These are phyloP conservation scores for Ophiocordyceps camponoti-floridani DNA, from an alignment of 2,329 filamentous ascomycete genomes.

Conservation along the genomic window DNA sequence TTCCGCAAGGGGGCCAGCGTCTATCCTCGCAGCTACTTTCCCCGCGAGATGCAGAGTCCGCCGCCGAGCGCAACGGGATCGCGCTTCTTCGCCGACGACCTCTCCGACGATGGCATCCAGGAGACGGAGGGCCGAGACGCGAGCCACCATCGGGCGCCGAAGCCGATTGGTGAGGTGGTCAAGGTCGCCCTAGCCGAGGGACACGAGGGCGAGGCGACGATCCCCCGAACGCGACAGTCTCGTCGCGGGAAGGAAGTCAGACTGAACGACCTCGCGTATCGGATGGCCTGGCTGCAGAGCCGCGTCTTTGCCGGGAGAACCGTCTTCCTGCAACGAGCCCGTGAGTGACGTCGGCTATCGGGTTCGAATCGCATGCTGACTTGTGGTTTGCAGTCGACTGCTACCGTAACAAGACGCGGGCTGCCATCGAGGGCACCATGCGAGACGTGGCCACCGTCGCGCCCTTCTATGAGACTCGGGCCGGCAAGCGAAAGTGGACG, in stretches of 20 bases:
- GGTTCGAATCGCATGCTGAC: background rate
- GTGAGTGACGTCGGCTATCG: conserved; percentile 39
- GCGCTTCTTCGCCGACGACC: conserved; percentile 54
- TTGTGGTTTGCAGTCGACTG: conserved; percentile 52
- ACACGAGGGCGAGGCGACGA: conserved; percentile 52
- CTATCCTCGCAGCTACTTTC: conserved; percentile 81
- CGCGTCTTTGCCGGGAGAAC: conserved; percentile 75
- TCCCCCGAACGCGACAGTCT: conserved; percentile 54
- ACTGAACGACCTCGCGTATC: conserved; percentile 80
- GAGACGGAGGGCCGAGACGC: conserved; percentile 29
- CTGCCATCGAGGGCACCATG: conserved; percentile 60
- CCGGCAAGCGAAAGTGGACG: conserved; percentile 63
- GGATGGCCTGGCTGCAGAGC: conserved; percentile 94
- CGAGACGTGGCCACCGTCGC: conserved; percentile 58
- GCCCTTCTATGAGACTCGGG: conserved; percentile 75
- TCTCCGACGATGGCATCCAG: conserved; percentile 35
- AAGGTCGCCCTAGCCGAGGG: conserved; percentile 50
- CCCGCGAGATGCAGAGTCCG: conserved; percentile 79
- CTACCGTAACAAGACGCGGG: conserved; percentile 81
- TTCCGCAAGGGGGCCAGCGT: conserved; percentile 84
- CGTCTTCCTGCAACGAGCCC: conserved; percentile 75
- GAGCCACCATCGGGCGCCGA: conserved; percentile 16
- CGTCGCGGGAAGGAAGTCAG: conserved; percentile 69
- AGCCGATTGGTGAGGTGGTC: conserved; percentile 23
- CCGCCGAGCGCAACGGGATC: conserved; percentile 59